Evolutionary conservation across 2,329 filamentous ascomycete species (phyloP), one percentile per base, ranked within the genome.

Genomic region (Ceratocystis destructans): DNA sequence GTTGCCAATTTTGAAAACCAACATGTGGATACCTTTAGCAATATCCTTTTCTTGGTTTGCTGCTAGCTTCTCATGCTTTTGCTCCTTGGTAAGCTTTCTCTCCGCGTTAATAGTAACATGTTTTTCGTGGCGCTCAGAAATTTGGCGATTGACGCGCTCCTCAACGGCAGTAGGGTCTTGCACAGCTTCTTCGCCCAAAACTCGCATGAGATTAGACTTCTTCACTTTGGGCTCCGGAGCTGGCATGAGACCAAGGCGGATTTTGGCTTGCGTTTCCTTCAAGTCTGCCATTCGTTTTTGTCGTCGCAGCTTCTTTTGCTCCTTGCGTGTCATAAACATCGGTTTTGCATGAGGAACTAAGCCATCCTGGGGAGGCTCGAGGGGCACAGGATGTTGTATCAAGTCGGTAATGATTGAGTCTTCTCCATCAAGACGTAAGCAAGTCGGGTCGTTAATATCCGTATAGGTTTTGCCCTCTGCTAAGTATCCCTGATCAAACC

Each of bases 81-180:
- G 81, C 71, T 97, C 93, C 71, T 95, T 93, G 33, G 87, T 93
- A 66, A 99, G 80, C 74, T 92, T 93, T 68, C 94, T 86, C 48
- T 89, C 87, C 70, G 92, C 87, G 75, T 99, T 99, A 67, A 82
- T 79, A 50, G 84, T 76, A 68, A 93, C 79, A 75, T 99, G 95
- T 70, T 87, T 83, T 68, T 88, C 82, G 67, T 87, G 85, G 53
- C 94, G 89, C 69, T 95, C 91, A 33, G 88, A 88, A 70, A 99
- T 96, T 75, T 99, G 91, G 64, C 87, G 83, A 75, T 95, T 96
- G 64, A 99, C 94, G 28, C 90, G 86, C 63, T 91, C 90, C 77
- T 99, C 94, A 59, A 99, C 94, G 3, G 94, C 94, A 0, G 95
- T 99, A 5, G 94, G 94, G 76, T 99, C 94, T 73, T 96, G 95